These are phyloP conservation scores for Penicillium brasilianum DNA, from an alignment of 2,329 filamentous ascomycete species.

Conservation along the genomic window DNA sequence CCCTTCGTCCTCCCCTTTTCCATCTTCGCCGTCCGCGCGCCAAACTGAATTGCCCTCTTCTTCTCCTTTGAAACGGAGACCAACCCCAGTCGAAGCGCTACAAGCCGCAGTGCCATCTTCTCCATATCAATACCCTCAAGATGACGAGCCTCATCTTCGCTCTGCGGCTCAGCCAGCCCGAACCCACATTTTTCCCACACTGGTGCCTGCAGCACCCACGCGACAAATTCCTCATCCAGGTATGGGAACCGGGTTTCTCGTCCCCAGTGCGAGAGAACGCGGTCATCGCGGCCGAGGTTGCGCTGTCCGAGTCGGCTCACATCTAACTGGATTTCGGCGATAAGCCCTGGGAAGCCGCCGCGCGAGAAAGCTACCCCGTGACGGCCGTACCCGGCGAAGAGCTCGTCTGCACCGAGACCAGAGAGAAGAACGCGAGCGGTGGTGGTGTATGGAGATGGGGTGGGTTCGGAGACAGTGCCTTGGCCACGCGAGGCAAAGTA, in stretches of 20 bases:
- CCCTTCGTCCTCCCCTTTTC: slow-evolving; percentile 69
- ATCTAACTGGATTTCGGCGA: slow-evolving; percentile 84
- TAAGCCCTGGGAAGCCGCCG: slow-evolving; percentile 70
- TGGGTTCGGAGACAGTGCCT: slow-evolving; percentile 52
- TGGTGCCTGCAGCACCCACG: slow-evolving; percentile 74
- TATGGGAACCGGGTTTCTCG: slow-evolving; percentile 89
- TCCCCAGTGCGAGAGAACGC: slow-evolving; percentile 86
- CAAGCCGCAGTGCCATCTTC: slow-evolving; percentile 78
- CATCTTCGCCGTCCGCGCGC: slow-evolving; percentile 82
- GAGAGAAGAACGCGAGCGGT: slow-evolving; percentile 84
- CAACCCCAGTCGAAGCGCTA: slow-evolving; percentile 78
- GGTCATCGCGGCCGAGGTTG: slow-evolving; percentile 94
- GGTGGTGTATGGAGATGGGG: slow-evolving; percentile 61
- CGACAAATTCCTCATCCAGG: slow-evolving; percentile 84
- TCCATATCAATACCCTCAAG: slow-evolving; percentile 60
- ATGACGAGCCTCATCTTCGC: slow-evolving; percentile 19
- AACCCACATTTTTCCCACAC: slow-evolving; percentile 92
- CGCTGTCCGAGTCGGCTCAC: slow-evolving; percentile 84
- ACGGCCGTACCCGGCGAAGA: slow-evolving; percentile 91
- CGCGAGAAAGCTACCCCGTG: slow-evolving; percentile 78
- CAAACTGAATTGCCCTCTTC: slow-evolving; percentile 90
- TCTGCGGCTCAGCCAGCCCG: slow-evolving; percentile 51
- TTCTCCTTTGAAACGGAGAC: slow-evolving; percentile 76
- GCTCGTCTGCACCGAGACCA: slow-evolving; percentile 91
- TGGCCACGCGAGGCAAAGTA: slow-evolving; percentile 87